Evolutionary conservation across 306 rosid genomes (phyloP), one percentile per base, ranked within the genome.

Genomic region (Sechiopsis laciniata): DNA sequence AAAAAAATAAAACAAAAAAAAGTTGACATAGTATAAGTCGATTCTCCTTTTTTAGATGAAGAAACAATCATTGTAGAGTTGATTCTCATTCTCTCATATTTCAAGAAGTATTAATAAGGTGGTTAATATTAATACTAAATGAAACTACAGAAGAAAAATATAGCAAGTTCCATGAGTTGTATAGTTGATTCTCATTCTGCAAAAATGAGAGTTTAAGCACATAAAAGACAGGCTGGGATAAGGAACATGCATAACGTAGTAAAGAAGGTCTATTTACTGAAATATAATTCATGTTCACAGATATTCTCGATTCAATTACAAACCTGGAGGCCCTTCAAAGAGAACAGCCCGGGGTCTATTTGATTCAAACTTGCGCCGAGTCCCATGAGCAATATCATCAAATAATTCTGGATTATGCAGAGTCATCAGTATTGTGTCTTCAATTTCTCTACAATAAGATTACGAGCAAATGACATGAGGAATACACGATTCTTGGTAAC

Each of bases 291-390:
- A 11, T 26, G 24, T 59, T 45, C 57, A 68, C 35, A 29, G 46
- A 29, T 16, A 53, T 71, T 54, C 62, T 29, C 48, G 37, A 35
- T 52, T 71, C 19, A 54, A 51, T 16, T 10, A 53, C 75, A 50
- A 26, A 88, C 98, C 98, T 77, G 98, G 96, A 78, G 98, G 98
- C 68, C 98, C 98, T 77, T 93, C 96, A 73, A 93, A 93, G 60
- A 93, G 89, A 75, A 93, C 96, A 69, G 98, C 98, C 64, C 93
- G 91, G 78, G 96, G 96, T 82, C 87, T 87, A 79, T 88, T 93
- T 37, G 96, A 85, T 80, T 93, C 96, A 81, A 88, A 93, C 78
- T 90, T 93, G 35, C 83, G 71, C 54, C 93, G 88, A 71, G 98
- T 93, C 63, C 85, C 89, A 24, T 80, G 89, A 50, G 98, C 98